Percentiles rank a stretch among this genome's conserved stretches.
Conservation (phyloP, 2,329 filamentous ascomycete species). For the Sordariomycetes sp. region DNA sequence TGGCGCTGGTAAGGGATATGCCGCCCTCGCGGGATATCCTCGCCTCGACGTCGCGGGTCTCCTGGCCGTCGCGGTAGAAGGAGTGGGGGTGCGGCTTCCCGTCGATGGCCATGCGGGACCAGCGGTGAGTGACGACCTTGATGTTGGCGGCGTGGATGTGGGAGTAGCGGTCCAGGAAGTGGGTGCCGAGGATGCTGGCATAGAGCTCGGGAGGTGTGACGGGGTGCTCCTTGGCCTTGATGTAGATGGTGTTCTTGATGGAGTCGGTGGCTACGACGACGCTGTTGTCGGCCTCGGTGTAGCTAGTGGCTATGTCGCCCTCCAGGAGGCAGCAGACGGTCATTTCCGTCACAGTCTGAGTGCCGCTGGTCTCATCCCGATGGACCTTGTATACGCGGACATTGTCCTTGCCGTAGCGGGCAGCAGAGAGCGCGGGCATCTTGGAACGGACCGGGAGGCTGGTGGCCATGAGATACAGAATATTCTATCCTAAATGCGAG, state of each 20-base stretch:
- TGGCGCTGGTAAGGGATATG: constrained; percentile 65
- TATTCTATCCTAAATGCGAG: background rate
- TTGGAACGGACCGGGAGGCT: constrained; percentile 7
- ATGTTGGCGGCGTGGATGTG: constrained; percentile 84
- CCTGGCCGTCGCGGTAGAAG: constrained; percentile 81
- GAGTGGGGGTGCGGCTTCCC: constrained; percentile 90
- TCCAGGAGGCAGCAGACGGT: constrained; percentile 88
- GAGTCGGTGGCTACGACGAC: constrained; percentile 94
- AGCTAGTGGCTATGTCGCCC: constrained; percentile 82
- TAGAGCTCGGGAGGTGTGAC: constrained; percentile 91
- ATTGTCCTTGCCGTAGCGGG: constrained; percentile 92
- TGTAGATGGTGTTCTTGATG: constrained; percentile 96
- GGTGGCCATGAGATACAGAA: background rate
- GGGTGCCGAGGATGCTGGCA: constrained; percentile 70
- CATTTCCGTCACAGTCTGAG: constrained; percentile 87
- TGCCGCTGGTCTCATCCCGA: constrained; percentile 61
- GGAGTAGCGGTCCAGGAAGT: constrained; percentile 79
- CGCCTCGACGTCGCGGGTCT: constrained; percentile 76
- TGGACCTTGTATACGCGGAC: constrained; percentile 95
- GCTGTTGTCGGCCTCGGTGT: constrained; percentile 88
- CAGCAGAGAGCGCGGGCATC: constrained; percentile 49
- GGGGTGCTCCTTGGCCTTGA: constrained; percentile 87
- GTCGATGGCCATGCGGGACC: constrained; percentile 80
- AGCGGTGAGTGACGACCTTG: constrained; percentile 74
- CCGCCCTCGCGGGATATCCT: constrained; percentile 56